These are phyloP conservation scores for Pulveroboletus frians DNA, from an alignment of 768 basidiomycete genomes.

Conservation along the genomic window DNA sequence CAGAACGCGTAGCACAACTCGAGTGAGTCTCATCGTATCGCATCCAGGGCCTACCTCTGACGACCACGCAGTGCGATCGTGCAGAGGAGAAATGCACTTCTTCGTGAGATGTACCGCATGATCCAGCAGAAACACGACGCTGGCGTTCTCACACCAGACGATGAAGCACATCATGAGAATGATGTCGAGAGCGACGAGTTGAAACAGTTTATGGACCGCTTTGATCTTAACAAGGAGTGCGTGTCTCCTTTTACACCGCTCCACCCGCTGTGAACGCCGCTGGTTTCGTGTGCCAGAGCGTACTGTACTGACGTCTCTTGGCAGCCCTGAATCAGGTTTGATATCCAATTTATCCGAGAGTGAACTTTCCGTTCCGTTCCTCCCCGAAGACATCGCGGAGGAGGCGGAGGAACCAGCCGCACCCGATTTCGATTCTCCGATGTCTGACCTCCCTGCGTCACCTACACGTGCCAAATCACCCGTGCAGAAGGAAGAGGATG, in stretches of 20 bases:
- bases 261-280: background rate
- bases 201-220: constrained; percentile 49
- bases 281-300: constrained; percentile 3
- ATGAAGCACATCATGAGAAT: constrained; percentile 31
- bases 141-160: constrained; percentile 36
- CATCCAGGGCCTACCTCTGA: background rate
- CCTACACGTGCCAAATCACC: constrained; percentile 23
- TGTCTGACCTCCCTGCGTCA: constrained; percentile 31
- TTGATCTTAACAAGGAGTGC: constrained; percentile 51
- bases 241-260: constrained; percentile 15
- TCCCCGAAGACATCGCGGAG: constrained; percentile 7
- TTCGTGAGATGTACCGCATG: constrained; percentile 68
- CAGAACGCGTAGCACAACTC: constrained; percentile 33
- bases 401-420: constrained; percentile 7
- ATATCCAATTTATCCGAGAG: constrained; percentile 35
- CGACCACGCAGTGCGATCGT: constrained; percentile 48
- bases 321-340: constrained; percentile 39
- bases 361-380: constrained; percentile 26
- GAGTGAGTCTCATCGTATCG: constrained; percentile 19
- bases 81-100: constrained; percentile 61
- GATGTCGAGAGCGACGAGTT: constrained; percentile 38
- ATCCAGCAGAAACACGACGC: constrained; percentile 48
- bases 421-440: constrained; percentile 28
- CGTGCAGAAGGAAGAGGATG: constrained; percentile 21
- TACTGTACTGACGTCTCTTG: constrained; percentile 6